Evolutionary conservation across 208 protist genomes (phyloP), one percentile per base, ranked within the genome.

Genomic region (Porcisia hertigi): DNA sequence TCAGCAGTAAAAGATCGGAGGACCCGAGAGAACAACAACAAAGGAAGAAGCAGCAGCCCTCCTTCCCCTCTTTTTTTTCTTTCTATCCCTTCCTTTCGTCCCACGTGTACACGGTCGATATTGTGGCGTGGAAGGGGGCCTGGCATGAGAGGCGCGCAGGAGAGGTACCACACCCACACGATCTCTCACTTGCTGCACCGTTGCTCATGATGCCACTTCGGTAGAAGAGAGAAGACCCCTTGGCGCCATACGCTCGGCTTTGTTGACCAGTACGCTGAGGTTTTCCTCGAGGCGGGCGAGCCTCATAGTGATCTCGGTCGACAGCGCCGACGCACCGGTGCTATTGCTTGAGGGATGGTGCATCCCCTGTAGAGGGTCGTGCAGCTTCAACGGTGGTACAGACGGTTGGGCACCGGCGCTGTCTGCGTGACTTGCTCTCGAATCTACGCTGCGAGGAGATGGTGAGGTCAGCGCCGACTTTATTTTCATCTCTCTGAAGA

Each of bases 401-500:
- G 66, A 72, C 73, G 76, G n/a, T 60, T 57, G 71, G 58, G 62
- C 34, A 12, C 58, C 55, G 39, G 45, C 64, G 23, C 49, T 55
- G 69, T 67, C 73, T 16, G 49, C 34, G 57, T 45, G 53, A 59
- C 47, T 25, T 52, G 39, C 20, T 20, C 77, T 63, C 14, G 60
- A 11, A 23, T 67, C 58, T 9, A 9, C 47, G n/a, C 5, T 70
- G 11, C 67, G 69, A 9, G 73, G 52, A 36, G 47, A 59, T 43
- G 58, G 53, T 9, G 69, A 71, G 23, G 64, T 49, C 47, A 47
- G n/a, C 9, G 67, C 69, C 0, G 84, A 73, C 71, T 92, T 92
- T 30, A 75, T 30, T 66, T 81, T 82, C 75, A 87, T 67, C 30
- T 84, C 76, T 66, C 85, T 83, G 57, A 86, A 89, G 59, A 86